These are phyloP conservation scores for Solanum pinnatisectum DNA, from an alignment of 257 asterid species.

Conservation along the genomic window DNA sequence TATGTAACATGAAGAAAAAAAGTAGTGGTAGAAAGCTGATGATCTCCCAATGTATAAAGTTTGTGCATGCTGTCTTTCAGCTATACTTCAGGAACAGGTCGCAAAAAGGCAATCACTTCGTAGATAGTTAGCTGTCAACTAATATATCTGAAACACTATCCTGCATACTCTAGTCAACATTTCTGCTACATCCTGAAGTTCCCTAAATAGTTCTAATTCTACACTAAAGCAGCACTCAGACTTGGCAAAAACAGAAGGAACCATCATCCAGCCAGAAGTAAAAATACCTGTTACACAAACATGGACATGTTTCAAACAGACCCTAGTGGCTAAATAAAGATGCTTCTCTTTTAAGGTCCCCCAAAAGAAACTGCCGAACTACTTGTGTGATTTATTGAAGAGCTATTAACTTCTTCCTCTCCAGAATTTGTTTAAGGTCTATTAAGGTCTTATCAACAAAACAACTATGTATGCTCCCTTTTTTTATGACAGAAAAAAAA, in stretches of 20 bases:
- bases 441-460: neutral
- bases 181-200: neutral
- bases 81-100: neutral
- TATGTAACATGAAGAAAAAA: neutral
- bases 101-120: neutral
- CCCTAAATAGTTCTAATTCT: neutral
- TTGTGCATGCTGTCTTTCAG: neutral
- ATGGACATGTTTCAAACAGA: neutral
- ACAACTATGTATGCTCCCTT: neutral
- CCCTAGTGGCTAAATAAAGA: neutral
- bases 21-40: neutral
- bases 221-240: neutral
- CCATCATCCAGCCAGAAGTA: neutral
- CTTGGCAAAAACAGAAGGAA: neutral
- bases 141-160: neutral
- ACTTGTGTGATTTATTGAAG: too few species aligned
- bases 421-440: neutral
- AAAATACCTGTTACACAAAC: neutral
- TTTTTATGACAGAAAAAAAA: neutral
- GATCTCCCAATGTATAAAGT: neutral
- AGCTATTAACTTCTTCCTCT: neutral
- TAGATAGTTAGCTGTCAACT: neutral
- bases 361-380: neutral
- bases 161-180: neutral
- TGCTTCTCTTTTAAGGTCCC: neutral